Evolutionary conservation across 495 filamentous ascomycete species (phyloP).

Genomic region (Lophiostoma macrostomum): DNA sequence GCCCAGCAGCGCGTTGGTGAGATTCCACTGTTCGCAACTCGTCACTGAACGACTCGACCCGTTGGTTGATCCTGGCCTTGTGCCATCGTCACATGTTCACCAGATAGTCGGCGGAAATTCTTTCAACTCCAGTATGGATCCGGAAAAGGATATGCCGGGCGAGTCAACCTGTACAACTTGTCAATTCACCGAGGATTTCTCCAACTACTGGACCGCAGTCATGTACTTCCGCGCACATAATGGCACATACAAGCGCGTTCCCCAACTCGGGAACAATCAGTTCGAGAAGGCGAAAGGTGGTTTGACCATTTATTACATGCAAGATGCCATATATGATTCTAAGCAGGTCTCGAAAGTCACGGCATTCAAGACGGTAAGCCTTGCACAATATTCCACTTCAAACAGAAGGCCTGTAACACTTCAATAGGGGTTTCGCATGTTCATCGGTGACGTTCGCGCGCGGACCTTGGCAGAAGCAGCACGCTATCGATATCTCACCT

Average conservation of each 20-base stretch:
- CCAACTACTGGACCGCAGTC: constrained; percentile 28
- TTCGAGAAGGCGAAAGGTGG: constrained; percentile 23
- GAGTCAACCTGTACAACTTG: constrained; percentile 32
- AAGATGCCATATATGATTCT: constrained; percentile 18
- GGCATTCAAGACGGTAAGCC: constrained; percentile 15
- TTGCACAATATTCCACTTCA: background rate
- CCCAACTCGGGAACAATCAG: constrained; percentile 14
- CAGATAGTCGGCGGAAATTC: constrained; percentile 47
- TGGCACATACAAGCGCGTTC: constrained; percentile 27
- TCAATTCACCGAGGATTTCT: constrained; percentile 30
- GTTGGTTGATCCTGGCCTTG: constrained; percentile 15
- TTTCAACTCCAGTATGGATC: constrained; percentile 28
- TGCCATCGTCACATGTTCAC: constrained; percentile 43
- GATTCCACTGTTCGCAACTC: constrained; percentile 31
- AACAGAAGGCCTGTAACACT: background rate
- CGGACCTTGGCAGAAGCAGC: constrained; percentile 5
- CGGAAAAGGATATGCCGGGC: constrained; percentile 26
- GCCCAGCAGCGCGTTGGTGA: constrained; percentile 21
- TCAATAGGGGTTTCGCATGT: constrained; percentile 27
- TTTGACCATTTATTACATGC: constrained; percentile 28
- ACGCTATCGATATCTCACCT: constrained; percentile 20
- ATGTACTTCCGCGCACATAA: constrained; percentile 29
- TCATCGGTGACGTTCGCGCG: constrained; percentile 12
- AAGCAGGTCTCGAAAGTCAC: constrained; percentile 19
- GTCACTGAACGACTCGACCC: constrained; percentile 27